These are phyloP conservation scores for Pichia cactophila DNA, from an alignment of 1,139 yeast species.

Conservation along the genomic window DNA sequence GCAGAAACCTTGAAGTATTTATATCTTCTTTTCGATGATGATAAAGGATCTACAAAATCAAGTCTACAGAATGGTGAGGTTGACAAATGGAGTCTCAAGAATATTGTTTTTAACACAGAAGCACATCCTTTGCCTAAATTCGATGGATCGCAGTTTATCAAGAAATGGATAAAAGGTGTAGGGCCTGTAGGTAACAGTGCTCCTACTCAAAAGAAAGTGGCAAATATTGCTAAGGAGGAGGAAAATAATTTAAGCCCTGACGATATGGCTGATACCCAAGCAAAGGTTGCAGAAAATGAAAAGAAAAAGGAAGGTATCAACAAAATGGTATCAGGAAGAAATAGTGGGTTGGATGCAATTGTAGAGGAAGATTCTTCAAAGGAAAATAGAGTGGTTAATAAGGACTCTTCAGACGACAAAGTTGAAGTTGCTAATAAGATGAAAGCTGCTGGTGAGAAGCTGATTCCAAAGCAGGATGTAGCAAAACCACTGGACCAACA, in stretches of 20 bases:
- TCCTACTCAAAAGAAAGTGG: slow-evolving; percentile 3
- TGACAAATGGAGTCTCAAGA: slow-evolving; percentile 35
- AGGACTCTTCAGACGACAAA: slow-evolving; percentile 12
- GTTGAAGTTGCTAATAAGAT: slow-evolving; percentile 20
- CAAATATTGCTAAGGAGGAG: slow-evolving; percentile 3
- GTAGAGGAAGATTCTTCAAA: not conserved
- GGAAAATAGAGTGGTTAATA: slow-evolving; percentile 4
- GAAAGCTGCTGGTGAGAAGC: slow-evolving; percentile 19
- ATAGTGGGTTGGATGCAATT: not conserved
- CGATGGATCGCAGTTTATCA: slow-evolving; percentile 45
- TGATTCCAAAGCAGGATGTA: slow-evolving; percentile 21
- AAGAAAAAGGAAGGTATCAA: slow-evolving; percentile 6
- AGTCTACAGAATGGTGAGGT: slow-evolving; percentile 21
- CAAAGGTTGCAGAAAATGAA: not conserved
- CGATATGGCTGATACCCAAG: slow-evolving; percentile 7
- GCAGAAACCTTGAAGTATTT: slow-evolving; percentile 89
- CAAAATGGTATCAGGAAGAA: slow-evolving; percentile 1
- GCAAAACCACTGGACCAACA: slow-evolving; percentile 14
- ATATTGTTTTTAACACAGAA: slow-evolving; percentile 78
- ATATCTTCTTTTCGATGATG: slow-evolving; percentile 71
- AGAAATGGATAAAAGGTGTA: slow-evolving; percentile 47
- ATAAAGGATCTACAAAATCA: slow-evolving; percentile 26
- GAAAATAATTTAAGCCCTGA: not conserved
- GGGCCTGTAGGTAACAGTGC: slow-evolving; percentile 2
- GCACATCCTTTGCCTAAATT: slow-evolving; percentile 88